These are phyloP conservation scores for Aurinia saxatilis DNA, from an alignment of 345 rosid genomes.

Conservation along the genomic window DNA sequence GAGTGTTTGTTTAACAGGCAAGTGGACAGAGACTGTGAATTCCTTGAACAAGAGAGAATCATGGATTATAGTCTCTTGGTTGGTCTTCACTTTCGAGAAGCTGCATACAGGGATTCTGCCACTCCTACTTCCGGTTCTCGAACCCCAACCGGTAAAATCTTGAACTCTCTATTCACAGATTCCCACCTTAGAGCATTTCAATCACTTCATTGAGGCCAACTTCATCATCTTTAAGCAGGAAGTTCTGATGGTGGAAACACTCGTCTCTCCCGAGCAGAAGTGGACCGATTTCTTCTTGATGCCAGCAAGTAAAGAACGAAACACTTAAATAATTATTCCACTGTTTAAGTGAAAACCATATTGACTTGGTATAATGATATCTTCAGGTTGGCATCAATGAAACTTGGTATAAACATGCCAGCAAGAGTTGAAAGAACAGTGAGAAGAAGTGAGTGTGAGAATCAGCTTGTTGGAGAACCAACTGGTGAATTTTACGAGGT, in stretches of 20 bases:
- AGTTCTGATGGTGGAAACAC: slow-evolving; percentile 32
- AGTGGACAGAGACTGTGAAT: slow-evolving; percentile 90
- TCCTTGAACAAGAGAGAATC: slow-evolving; percentile 88
- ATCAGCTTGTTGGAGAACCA: slow-evolving; percentile 81
- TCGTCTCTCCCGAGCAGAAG: slow-evolving; percentile 50
- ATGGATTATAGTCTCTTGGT: slow-evolving; percentile 95
- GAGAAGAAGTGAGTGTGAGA: slow-evolving; percentile 56
- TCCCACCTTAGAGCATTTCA: neutral
- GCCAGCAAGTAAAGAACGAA: slow-evolving; percentile 49
- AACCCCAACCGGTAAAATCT: slow-evolving; percentile 59
- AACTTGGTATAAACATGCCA: slow-evolving; percentile 69
- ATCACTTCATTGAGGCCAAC: slow-evolving; percentile 14
- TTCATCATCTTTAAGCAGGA: slow-evolving; percentile 36
- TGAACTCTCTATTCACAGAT: neutral
- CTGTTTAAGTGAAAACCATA: neutral
- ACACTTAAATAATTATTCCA: neutral
- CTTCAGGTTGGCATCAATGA: slow-evolving; percentile 60
- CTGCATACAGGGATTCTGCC: slow-evolving; percentile 33
- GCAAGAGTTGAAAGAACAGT: slow-evolving; percentile 73
- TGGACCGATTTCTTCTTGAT: slow-evolving; percentile 51
- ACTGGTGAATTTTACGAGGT: slow-evolving; percentile 74
- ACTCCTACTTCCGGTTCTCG: slow-evolving; percentile 48
- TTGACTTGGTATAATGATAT: slow-evolving; percentile 3
- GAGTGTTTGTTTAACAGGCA: slow-evolving; percentile 47
- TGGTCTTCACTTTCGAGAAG: slow-evolving; percentile 79